Base-by-base conservation (phyloP, 148 eudicot species). In the Chenopodium quinoa region DNA sequence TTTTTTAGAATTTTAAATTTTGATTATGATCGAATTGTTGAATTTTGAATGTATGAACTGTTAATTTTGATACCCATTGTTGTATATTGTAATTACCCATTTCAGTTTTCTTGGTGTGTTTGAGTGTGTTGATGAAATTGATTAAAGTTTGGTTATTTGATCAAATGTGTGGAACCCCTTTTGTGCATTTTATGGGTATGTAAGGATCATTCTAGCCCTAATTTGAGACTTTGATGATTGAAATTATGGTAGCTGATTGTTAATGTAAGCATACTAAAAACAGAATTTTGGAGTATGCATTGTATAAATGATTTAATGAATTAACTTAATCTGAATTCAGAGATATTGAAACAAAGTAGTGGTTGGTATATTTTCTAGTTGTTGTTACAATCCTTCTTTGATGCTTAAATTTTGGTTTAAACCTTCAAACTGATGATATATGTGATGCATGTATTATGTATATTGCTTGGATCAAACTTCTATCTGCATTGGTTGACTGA, bases 101-200 rank as follows among this genome's bases (percentile, higher is more conserved):
- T 64, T 58, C 54, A 14, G 12, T 56, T 56, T 16, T 71, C 58
- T 79, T 50, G 63, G 32, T 7, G 25, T 20, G 13, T 56, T 34
- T 48, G 75, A 79, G 76, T 47, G 31, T 60, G n/a, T 62, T 70
- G 11, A 19, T 32, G 58, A 60, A 66, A 65, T 40, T 64, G 79
- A 23, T 67, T 40, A 22, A 19, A 44, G 70, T 62, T 47, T 83
- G 60, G 56, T 71, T 27, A 22, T 37, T 74, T 56, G 78, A 58
- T 34, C 27, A 20, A 77, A 44, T 32, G 34, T 63, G 60, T 77
- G 31, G 70, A 52, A 74, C 54, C 78, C 54, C 23, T 6, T 9
- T 84, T 75, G 63, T 60, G 79, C 68, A 66, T 58, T 79, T 69
- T 69, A 20, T 84, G 76, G 65, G 60, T 58, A 25, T 78, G 46